Evolutionary conservation across 2,329 filamentous ascomycete species (phyloP).

Genomic region (Colletotrichum salicis): DNA sequence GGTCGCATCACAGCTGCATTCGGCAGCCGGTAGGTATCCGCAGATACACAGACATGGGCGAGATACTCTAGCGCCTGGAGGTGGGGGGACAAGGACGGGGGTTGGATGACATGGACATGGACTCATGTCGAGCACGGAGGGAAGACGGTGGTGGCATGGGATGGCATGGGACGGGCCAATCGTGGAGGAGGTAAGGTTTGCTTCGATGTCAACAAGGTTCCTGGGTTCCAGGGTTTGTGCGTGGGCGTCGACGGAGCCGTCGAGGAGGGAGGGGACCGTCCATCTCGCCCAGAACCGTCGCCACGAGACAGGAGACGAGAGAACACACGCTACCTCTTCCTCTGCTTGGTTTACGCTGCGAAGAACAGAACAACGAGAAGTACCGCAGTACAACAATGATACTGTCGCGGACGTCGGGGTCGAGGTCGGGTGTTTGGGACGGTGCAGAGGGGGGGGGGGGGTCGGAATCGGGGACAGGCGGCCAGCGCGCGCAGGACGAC

Average conservation of each 20-base stretch:
- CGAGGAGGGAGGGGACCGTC: not conserved
- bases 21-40: conserved; percentile 30
- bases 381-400: not conserved
- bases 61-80: conserved; percentile 18
- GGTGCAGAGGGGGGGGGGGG: not conserved
- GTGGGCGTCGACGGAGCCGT: not conserved
- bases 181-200: not conserved
- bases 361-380: not conserved
- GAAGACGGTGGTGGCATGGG: conserved; percentile 3
- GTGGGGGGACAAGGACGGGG: conserved; percentile 4
- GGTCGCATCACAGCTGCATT: conserved; percentile 29
- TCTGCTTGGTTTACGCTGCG: not conserved
- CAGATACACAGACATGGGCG: conserved; percentile 26
- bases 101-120: conserved; percentile 27
- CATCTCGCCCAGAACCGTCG: conserved; percentile 20
- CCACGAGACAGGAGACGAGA: conserved; percentile 29
- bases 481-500: not conserved
- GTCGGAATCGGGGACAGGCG: not conserved
- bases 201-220: conserved; percentile 25
- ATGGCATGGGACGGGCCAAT: conserved; percentile 6
- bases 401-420: not conserved
- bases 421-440: not conserved
- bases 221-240: not conserved
- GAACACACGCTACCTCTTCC: not conserved
- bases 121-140: conserved; percentile 13